phyloP scores from a whole-genome alignment of 768 basidiomycete genomes.

The Panellus pusillus region DNA sequence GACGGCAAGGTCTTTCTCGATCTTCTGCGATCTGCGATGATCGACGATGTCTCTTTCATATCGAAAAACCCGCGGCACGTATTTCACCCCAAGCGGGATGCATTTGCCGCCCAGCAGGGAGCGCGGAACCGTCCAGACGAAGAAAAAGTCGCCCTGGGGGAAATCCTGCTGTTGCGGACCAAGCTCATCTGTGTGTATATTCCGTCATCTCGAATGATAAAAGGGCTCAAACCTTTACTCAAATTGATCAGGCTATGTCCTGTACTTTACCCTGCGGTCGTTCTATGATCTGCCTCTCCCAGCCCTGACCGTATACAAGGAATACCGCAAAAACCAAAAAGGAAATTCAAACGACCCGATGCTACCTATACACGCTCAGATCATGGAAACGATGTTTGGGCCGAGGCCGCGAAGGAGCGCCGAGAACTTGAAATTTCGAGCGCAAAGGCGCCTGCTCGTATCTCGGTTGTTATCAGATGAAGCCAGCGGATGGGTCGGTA shows the following conservation, averaged over 20 bases:
- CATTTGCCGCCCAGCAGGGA: neutral
- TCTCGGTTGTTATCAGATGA: too few relatives aligned
- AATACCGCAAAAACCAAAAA: neutral
- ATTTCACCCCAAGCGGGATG: too few relatives aligned
- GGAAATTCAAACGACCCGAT: neutral
- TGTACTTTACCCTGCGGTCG: conserved; percentile 12
- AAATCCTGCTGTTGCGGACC: too few relatives aligned
- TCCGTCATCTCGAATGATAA: too few relatives aligned
- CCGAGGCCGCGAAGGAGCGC: neutral
- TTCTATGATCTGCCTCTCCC: conserved; percentile 1
- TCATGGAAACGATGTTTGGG: neutral
- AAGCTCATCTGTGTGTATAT: too few relatives aligned
- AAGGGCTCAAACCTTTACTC: too few relatives aligned
- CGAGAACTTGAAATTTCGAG: neutral
- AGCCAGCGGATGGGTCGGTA: too few relatives aligned
- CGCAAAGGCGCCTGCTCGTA: neutral
- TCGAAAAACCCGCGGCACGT: neutral
- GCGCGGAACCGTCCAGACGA: too few relatives aligned
- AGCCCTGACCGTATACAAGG: neutral
- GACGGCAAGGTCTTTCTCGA: neutral
- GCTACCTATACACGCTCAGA: neutral
- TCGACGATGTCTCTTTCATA: neutral
- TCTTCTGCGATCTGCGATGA: neutral
- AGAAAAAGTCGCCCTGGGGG: too few relatives aligned
- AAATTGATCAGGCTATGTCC: neutral